Percentiles rank a stretch among this genome's conserved stretches.
These are phyloP conservation scores for Auxenochlorella protothecoides DNA, from an alignment of 139 green algal genomes.

Conservation along the genomic window DNA sequence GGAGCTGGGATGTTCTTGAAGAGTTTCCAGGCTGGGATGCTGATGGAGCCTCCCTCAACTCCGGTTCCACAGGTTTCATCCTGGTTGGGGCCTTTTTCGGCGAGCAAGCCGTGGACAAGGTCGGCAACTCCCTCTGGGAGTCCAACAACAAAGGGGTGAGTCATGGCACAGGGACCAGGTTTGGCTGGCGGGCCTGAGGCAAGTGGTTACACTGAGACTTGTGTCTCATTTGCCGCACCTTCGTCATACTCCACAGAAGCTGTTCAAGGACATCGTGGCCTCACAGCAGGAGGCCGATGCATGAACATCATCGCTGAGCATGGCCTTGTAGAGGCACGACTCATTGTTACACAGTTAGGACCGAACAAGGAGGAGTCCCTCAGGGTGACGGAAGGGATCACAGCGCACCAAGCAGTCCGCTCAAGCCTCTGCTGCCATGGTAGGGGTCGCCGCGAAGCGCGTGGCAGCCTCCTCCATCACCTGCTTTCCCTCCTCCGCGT, in stretches of 20 bases:
- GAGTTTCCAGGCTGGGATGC: no score
- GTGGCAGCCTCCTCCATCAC: no score
- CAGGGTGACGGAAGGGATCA: no score
- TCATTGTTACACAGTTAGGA: not conserved
- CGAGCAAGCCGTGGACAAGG: slow-evolving; percentile 21
- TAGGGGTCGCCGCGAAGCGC: slow-evolving; percentile 4
- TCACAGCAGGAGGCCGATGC: not conserved
- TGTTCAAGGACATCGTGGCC: slow-evolving; percentile 24
- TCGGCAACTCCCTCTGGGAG: slow-evolving; percentile 24
- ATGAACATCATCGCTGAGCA: no score
- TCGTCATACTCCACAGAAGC: slow-evolving; percentile 15
- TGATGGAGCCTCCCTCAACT: no score
- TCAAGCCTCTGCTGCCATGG: not conserved
- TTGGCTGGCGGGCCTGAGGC: not conserved
- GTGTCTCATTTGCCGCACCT: not conserved
- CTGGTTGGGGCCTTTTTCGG: slow-evolving; percentile 24
- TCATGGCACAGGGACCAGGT: not conserved
- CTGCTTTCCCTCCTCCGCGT: slow-evolving; percentile 38
- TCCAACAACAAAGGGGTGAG: slow-evolving; percentile 32
- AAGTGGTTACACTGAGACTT: not conserved
- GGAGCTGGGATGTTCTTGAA: no score
- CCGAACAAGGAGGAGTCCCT: not conserved
- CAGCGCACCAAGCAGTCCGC: no score
- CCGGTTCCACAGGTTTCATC: slow-evolving; percentile 5
- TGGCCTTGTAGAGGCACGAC: no score